phyloP scores from a whole-genome alignment of 352 stramenopile genomes.

The Pythium brassicae region DNA sequence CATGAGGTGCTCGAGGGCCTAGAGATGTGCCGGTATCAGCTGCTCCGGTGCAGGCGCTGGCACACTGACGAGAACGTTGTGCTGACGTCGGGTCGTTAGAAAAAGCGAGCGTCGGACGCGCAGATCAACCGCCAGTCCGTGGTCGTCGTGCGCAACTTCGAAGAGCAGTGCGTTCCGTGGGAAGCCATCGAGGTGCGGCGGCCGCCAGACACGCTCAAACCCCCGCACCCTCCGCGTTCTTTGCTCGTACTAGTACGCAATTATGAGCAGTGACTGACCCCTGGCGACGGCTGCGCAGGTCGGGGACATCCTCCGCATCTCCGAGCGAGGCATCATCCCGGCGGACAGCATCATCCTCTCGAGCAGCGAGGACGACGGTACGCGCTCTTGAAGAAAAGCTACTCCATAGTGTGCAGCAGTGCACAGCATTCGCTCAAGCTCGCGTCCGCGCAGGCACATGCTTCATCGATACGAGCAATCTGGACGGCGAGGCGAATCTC shows the following conservation, averaged over 20 bases:
- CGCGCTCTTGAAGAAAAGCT: neutral
- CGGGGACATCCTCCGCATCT: constrained; percentile 83
- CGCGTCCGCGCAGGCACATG: constrained; percentile 37
- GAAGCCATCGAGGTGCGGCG: constrained; percentile 62
- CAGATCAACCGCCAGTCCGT: constrained; percentile 62
- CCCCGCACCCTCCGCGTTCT: too few species aligned
- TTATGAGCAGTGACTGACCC: too few species aligned
- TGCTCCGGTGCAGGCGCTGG: neutral
- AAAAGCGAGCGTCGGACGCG: constrained; percentile 47
- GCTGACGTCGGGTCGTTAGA: constrained; percentile 18
- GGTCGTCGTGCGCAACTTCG: constrained; percentile 53
- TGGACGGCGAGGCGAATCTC: constrained; percentile 78
- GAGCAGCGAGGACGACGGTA: constrained; percentile 77
- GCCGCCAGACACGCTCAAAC: neutral
- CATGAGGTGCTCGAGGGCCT: constrained; percentile 19
- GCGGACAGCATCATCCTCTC: constrained; percentile 90
- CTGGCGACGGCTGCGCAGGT: constrained; percentile 25
- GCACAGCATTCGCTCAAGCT: neutral
- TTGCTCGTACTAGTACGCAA: too few species aligned
- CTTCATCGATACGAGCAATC: constrained; percentile 81
- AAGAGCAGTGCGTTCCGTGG: constrained; percentile 56
- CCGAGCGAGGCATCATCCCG: constrained; percentile 84
- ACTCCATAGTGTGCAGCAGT: neutral
- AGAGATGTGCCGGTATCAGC: neutral
- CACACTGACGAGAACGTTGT: neutral